Evolutionary conservation across 495 filamentous ascomycete species (phyloP).

Genomic region (Symbiotaphrina buchneri): DNA sequence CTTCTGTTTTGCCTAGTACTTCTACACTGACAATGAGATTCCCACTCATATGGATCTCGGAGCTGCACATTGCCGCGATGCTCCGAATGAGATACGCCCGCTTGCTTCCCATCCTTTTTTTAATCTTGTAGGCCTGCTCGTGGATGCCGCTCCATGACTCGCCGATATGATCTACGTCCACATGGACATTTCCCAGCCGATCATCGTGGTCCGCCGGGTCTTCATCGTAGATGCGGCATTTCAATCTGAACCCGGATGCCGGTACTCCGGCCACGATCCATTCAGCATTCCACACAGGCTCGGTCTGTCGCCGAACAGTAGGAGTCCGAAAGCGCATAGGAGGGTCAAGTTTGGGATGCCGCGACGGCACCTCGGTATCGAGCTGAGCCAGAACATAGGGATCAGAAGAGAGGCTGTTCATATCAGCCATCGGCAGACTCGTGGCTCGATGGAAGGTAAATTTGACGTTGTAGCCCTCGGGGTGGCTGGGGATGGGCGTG

Average conservation of each 20-base stretch:
- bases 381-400: slow-evolving; percentile 61
- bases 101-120: slow-evolving; percentile 69
- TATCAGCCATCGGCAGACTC: slow-evolving; percentile 64
- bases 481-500: slow-evolving; percentile 50
- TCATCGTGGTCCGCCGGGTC: slow-evolving; percentile 77
- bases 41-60: slow-evolving; percentile 18
- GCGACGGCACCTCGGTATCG: slow-evolving; percentile 29
- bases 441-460: slow-evolving; percentile 65
- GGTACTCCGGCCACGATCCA: slow-evolving; percentile 84
- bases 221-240: slow-evolving; percentile 70
- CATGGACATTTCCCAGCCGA: slow-evolving; percentile 59
- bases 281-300: slow-evolving; percentile 62
- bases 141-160: slow-evolving; percentile 46
- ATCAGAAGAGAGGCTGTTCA: slow-evolving; percentile 57
- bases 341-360: slow-evolving; percentile 70
- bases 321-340: slow-evolving; percentile 47
- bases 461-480: slow-evolving; percentile 60
- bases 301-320: slow-evolving; percentile 42
- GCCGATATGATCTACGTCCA: slow-evolving; percentile 30
- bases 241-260: slow-evolving; percentile 51
- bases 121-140: slow-evolving; percentile 43
- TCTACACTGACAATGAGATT: slow-evolving; percentile 47
- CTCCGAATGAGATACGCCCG: slow-evolving; percentile 54
- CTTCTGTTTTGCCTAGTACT: slow-evolving; percentile 50
- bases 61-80: slow-evolving; percentile 28